Percentiles rank a stretch among this genome's conserved stretches.
phyloP scores from a whole-genome alignment of 2,329 filamentous ascomycete species.

The Aspergillus ochraceoroseus region DNA sequence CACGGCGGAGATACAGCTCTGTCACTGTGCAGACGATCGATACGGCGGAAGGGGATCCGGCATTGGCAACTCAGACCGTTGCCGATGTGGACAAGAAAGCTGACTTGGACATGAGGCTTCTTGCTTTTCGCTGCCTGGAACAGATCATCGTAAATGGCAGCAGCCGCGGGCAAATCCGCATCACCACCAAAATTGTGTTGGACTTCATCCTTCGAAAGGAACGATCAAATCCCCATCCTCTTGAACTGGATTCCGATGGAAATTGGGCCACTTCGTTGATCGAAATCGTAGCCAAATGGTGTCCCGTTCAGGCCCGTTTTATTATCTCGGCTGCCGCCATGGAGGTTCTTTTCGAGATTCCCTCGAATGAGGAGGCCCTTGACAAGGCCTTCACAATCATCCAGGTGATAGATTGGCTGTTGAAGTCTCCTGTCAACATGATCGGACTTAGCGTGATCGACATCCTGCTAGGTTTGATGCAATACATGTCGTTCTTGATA shows the following conservation, averaged over 20 bases:
- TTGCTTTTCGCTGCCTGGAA: conserved; percentile 81
- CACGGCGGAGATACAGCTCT: conserved; percentile 68
- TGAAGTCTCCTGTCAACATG: conserved; percentile 84
- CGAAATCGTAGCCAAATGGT: conserved; percentile 75
- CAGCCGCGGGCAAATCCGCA: conserved; percentile 74
- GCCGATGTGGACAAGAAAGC: conserved; percentile 84
- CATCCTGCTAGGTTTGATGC: conserved; percentile 75
- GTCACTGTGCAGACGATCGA: conserved; percentile 71
- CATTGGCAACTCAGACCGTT: conserved; percentile 66
- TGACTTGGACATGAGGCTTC: conserved; percentile 78
- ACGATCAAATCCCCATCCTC: conserved; percentile 48
- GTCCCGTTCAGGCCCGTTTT: conserved; percentile 90
- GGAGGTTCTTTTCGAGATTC: conserved; percentile 66
- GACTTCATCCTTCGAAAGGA: conserved; percentile 62
- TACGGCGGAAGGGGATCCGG: conserved; percentile 62
- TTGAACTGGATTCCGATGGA: conserved; percentile 45
- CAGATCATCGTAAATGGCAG: conserved; percentile 73
- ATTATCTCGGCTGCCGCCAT: conserved; percentile 78
- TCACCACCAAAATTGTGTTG: conserved; percentile 68
- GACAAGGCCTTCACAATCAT: conserved; percentile 69
- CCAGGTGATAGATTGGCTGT: conserved; percentile 72
- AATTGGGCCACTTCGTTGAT: conserved; percentile 83
- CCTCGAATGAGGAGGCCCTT: conserved; percentile 65
- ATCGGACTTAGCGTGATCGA: conserved; percentile 97
- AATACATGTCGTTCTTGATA: conserved; percentile 73